These are phyloP conservation scores for Candida tammaniensis DNA, from an alignment of 805 yeast species.

Conservation along the genomic window DNA sequence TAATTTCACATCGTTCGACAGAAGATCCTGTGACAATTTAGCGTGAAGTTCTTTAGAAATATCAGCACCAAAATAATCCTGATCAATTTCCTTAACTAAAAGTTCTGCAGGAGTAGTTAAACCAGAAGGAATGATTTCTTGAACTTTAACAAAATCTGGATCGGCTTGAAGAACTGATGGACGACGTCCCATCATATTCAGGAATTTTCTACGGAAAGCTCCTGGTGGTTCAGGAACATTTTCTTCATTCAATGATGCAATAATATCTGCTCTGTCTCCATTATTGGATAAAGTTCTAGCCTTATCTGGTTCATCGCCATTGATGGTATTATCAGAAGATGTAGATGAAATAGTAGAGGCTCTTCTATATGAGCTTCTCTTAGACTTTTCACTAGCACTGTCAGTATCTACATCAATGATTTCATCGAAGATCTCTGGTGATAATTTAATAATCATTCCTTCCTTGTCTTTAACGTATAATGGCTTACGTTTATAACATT, in stretches of 20 bases:
- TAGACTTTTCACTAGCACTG: constrained; percentile 4
- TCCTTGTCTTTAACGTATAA: constrained; percentile 46
- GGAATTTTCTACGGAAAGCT: constrained; percentile 32
- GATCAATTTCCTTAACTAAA: constrained; percentile 28
- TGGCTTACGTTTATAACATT: constrained; percentile 80
- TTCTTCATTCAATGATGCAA: constrained; percentile 15
- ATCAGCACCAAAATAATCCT: constrained; percentile 24
- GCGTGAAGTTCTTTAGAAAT: constrained; percentile 6
- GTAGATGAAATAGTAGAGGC: constrained; percentile 9
- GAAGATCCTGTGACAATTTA: constrained; percentile 5
- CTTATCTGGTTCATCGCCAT: neutral
- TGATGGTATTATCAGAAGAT: constrained; percentile 13
- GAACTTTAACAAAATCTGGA: constrained; percentile 31
- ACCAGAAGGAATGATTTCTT: constrained; percentile 39
- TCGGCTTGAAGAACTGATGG: constrained; percentile 40
- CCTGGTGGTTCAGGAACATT: constrained; percentile 20
- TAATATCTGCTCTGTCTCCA: constrained; percentile 12
- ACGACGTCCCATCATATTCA: constrained; percentile 41
- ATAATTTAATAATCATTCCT: constrained; percentile 37
- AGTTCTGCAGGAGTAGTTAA: constrained; percentile 41
- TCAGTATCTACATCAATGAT: constrained; percentile 15
- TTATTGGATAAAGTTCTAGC: constrained; percentile 7
- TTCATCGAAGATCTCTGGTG: constrained; percentile 38
- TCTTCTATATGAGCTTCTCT: constrained; percentile 8
- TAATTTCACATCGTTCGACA: constrained; percentile 26